Percentiles rank a stretch among this genome's conserved stretches.
phyloP scores from a whole-genome alignment of 1,284 basidiomycete species.

The Cystobasidium sp. region DNA sequence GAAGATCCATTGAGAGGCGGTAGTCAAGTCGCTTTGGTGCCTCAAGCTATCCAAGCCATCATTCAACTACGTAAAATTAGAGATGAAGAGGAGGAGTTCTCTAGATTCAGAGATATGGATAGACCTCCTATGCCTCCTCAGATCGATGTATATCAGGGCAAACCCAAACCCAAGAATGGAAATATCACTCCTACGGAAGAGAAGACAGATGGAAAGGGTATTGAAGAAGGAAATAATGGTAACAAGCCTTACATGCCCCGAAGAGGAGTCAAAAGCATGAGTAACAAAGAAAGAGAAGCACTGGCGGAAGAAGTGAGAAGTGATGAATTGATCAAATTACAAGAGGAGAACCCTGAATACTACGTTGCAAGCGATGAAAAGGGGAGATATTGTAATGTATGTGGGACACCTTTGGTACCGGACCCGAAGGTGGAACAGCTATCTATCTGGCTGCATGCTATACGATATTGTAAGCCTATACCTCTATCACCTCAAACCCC shows the following conservation, averaged over 20 bases:
- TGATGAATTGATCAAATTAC: slow-evolving; percentile 11
- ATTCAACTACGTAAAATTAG: slow-evolving; percentile 83
- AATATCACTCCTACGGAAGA: too few species aligned
- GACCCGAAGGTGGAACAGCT: slow-evolving; percentile 86
- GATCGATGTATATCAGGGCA: too few species aligned
- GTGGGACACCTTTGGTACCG: slow-evolving; percentile 84
- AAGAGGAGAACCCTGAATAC: slow-evolving; percentile 17
- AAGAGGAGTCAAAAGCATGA: slow-evolving; percentile 64
- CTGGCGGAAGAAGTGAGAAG: slow-evolving; percentile 21
- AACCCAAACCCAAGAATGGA: too few species aligned
- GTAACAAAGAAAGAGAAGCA: slow-evolving; percentile 55
- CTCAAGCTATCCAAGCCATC: slow-evolving; percentile 81
- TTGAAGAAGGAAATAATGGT: too few species aligned
- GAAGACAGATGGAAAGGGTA: too few species aligned
- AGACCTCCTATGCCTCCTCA: slow-evolving; percentile 4
- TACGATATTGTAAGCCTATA: slow-evolving; percentile 80
- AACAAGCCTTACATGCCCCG: slow-evolving; percentile 66
- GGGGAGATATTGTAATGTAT: slow-evolving; percentile 73
- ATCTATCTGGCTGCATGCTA: slow-evolving; percentile 91
- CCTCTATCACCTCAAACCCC: too few species aligned
- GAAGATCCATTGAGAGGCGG: slow-evolving; percentile 86
- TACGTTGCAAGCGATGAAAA: slow-evolving; percentile 27
- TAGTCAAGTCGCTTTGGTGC: slow-evolving; percentile 81
- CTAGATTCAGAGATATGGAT: slow-evolving; percentile 78
- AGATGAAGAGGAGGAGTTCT: slow-evolving; percentile 92